phyloP scores from a whole-genome alignment of 371 early-diverging fungal species.

The Actinomortierella ambigua region DNA sequence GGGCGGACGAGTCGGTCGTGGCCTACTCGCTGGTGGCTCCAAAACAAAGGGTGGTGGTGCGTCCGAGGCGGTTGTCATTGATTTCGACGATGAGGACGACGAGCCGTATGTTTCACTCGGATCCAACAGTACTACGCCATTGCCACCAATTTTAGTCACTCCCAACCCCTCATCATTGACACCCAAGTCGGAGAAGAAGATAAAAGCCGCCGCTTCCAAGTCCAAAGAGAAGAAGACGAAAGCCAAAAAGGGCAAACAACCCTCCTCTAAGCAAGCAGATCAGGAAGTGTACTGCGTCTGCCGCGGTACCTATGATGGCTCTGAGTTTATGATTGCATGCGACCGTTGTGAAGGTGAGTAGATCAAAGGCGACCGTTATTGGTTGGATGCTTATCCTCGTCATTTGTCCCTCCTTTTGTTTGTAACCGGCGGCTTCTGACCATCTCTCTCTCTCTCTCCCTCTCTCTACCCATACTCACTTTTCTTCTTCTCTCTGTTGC shows the following conservation, averaged over 20 bases:
- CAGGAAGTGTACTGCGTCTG: conserved; percentile 58
- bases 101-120: no score
- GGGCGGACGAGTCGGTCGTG: conserved; percentile 27
- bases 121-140: background rate
- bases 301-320: conserved; percentile 51
- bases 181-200: conserved; percentile 7
- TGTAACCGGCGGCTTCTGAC: no score
- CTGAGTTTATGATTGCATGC: conserved; percentile 50
- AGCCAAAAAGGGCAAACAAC: conserved; percentile 34
- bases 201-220: conserved; percentile 18
- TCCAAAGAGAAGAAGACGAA: conserved; percentile 18
- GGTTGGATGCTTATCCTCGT: no score
- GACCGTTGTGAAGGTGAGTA: conserved; percentile 46
- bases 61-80: conserved; percentile 18
- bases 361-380: no score
- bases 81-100: conserved; percentile 14
- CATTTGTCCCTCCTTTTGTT: no score
- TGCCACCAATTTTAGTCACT: background rate
- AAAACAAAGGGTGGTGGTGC: conserved; percentile 19
- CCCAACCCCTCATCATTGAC: background rate
- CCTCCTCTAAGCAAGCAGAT: conserved; percentile 22
- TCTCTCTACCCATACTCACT: background rate
- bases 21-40: conserved; percentile 22
- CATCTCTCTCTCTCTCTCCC: background rate
- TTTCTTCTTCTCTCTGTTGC: background rate